Evolutionary conservation across 2,329 filamentous ascomycete species (phyloP).

Genomic region (Xylaria sp.): DNA sequence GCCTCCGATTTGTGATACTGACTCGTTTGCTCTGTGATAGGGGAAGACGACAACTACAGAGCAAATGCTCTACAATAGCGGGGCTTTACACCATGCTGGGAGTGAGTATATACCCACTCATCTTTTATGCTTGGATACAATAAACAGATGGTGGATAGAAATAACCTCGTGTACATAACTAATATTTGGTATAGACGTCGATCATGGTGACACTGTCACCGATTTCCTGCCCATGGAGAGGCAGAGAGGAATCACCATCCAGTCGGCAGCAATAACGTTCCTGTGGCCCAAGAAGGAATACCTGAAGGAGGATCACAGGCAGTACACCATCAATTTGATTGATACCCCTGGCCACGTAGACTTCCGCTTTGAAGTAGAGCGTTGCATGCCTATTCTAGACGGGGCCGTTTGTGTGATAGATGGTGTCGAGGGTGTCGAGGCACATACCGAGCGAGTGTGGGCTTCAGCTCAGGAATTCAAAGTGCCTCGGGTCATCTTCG

Average conservation of each 20-base stretch:
- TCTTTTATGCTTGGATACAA: conserved; percentile 9
- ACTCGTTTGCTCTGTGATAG: conserved; percentile 41
- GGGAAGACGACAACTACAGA: conserved; percentile 98
- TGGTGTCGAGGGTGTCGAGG: conserved; percentile 91
- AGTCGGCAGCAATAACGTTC: conserved; percentile 95
- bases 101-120: conserved; percentile 44
- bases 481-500: conserved; percentile 80
- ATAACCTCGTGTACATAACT: conserved; percentile 4
- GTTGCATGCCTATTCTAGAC: conserved; percentile 85
- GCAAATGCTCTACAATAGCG: conserved; percentile 97
- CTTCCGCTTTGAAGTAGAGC: conserved; percentile 94
- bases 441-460: conserved; percentile 97
- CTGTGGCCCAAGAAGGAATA: conserved; percentile 70
- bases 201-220: conserved; percentile 94
- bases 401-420: conserved; percentile 93
- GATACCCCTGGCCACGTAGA: conserved; percentile 97
- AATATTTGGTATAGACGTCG: conserved; percentile 66
- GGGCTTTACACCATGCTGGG: conserved; percentile 83
- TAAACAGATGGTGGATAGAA: neutral
- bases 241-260: conserved; percentile 92
- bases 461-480: conserved; percentile 81
- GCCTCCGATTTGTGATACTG: conserved; percentile 9
- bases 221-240: conserved; percentile 95
- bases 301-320: conserved; percentile 26
- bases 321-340: conserved; percentile 78